Base-by-base conservation (phyloP, 1,139 yeast species). In the Kluyveromyces sp. region DNA sequence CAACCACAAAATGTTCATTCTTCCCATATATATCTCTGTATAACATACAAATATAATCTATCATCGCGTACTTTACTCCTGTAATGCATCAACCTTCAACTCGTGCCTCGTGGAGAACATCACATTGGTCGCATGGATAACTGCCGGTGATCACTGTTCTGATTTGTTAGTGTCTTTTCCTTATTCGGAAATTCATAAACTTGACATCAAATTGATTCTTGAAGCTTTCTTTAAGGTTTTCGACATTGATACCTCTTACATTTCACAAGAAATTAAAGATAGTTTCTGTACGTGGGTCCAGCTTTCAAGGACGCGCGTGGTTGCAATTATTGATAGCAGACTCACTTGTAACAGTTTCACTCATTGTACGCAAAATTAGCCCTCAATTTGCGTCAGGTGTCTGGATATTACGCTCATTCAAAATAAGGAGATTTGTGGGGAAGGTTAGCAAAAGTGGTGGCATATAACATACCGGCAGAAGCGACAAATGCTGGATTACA, bases 21-120 rank as follows among this genome's bases (percentile, higher is more conserved):
- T 38, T 38, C 30, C 36, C 39, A 35, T 35, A 38, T 38, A 38
- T 38, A 38, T 38, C 28, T 38, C 41, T 38, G 41, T 38, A 38
- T 31, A 38, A 38, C 41, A 38, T 38, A 38, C 36, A 34, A 38
- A 38, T 37, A 38, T 38, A 38, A 30, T 30, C 30, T 38, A 38
- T 38, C 41, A 38, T 38, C 35, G 41, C 34, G 41, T 34, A 38
- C 32, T 30, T 30, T n/a, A 30, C 16, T 7, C 13, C 33, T 30
- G 33, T 15, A 12, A 7, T 15, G 7, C 33, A n/a, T 30, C 33
- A 2, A 26, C 29, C 29, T 12, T 9, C 12, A n/a, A n/a, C n/a
- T n/a, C 29, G 2, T 9, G 29, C 29, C 2, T 26, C 12, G 12
- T 26, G 2, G 29, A 9, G 12, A 26, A 12, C 29, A 26, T 26